A percentile compares a stretch with the other conserved stretches of the same genome.
Conservation (phyloP, 257 asterid species). For the Ocimum tenuiflorum region DNA sequence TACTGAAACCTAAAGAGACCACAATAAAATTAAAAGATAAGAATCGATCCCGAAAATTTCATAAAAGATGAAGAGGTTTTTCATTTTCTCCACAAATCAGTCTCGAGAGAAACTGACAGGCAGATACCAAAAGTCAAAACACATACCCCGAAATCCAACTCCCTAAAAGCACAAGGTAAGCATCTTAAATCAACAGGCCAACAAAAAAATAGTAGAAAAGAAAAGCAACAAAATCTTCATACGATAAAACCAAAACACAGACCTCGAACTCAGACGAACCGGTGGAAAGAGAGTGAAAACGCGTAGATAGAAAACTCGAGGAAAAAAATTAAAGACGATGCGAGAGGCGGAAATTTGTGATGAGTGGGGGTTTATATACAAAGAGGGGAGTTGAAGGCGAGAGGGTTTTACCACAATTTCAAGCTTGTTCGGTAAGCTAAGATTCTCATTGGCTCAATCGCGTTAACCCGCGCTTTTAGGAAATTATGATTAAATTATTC, state of each 20-base stretch:
- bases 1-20: not conserved
- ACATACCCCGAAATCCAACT: constrained; percentile 25
- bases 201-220: not conserved
- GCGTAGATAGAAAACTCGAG: not conserved
- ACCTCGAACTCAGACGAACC: constrained; percentile 32
- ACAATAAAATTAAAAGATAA: not conserved
- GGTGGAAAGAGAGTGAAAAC: constrained; percentile 13
- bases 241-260: not conserved
- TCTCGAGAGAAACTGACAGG: not conserved
- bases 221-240: not conserved
- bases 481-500: too few relatives aligned
- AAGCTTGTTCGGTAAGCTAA: constrained; percentile 23
- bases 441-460: constrained; percentile 9
- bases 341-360: not conserved
- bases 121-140: not conserved
- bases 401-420: constrained; percentile 4
- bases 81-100: not conserved
- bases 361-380: constrained; percentile 17
- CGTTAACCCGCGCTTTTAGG: too few relatives aligned
- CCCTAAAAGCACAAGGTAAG: not conserved
- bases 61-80: not conserved
- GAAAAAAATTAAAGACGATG: not conserved
- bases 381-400: not conserved
- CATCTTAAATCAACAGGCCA: not conserved
- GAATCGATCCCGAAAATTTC: not conserved